Percentiles rank a stretch among this genome's conserved stretches.
These are phyloP conservation scores for Ophiocytium majus DNA, from an alignment of 352 stramenopile species.

Conservation along the genomic window DNA sequence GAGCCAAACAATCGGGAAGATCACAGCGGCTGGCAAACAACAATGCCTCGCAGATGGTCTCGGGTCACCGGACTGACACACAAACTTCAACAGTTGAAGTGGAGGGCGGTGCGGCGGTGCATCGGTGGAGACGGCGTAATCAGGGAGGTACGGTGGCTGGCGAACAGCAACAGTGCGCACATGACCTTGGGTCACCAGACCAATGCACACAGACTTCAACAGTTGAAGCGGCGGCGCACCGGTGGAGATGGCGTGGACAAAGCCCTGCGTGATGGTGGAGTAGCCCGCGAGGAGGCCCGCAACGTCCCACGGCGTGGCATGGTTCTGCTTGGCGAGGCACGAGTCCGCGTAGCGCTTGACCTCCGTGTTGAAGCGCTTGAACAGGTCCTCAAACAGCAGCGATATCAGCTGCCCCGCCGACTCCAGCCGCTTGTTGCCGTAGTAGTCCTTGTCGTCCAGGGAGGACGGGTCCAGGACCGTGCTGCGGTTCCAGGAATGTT, in stretches of 20 bases:
- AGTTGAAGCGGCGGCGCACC: background rate
- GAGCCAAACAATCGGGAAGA: constrained; percentile 61
- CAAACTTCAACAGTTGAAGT: no score
- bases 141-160: background rate
- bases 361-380: constrained; percentile 98
- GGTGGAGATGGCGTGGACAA: constrained; percentile 79
- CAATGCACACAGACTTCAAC: no score
- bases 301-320: constrained; percentile 95
- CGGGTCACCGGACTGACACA: no score
- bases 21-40: background rate
- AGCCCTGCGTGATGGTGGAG: constrained; percentile 91
- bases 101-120: no score
- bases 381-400: constrained; percentile 94
- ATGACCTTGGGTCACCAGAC: no score
- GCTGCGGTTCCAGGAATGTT: no score
- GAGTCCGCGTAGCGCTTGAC: constrained; percentile 95
- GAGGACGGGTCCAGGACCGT: constrained; percentile 65
- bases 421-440: constrained; percentile 99
- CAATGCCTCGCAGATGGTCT: background rate
- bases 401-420: constrained; percentile 94
- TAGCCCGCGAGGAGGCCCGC: constrained; percentile 69
- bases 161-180: background rate
- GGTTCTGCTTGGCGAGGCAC: constrained; percentile 93
- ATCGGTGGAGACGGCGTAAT: constrained; percentile 57
- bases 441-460: constrained; percentile 84